These are phyloP conservation scores for Dinochytrium kinnereticum DNA, from an alignment of 371 early-diverging fungal species.

Conservation along the genomic window DNA sequence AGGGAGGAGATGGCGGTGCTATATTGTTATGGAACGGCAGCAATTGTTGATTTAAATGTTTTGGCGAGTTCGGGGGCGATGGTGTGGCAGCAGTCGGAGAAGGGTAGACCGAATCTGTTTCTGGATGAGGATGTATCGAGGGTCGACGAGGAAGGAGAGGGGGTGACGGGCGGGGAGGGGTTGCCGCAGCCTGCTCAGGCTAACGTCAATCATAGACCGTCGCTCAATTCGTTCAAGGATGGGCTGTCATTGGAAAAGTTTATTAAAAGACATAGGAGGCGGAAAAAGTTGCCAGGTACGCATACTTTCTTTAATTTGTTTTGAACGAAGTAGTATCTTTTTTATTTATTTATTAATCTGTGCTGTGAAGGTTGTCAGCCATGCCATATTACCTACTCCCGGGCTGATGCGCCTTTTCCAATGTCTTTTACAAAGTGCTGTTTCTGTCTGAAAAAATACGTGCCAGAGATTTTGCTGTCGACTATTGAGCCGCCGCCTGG, in stretches of 20 bases:
- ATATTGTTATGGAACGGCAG: slow-evolving; percentile 74
- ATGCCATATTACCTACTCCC: slow-evolving; percentile 67
- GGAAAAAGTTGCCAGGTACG: slow-evolving; percentile 33
- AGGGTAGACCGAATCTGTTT: background rate
- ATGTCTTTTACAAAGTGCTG: slow-evolving; percentile 69
- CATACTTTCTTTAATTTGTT: background rate
- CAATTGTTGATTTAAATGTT: slow-evolving; percentile 43
- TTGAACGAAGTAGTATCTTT: too few species aligned
- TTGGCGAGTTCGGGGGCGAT: slow-evolving; percentile 19
- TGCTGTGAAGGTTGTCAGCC: slow-evolving; percentile 58
- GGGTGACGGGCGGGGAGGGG: too few species aligned
- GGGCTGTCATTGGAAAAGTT: slow-evolving; percentile 29
- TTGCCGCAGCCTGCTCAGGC: slow-evolving; percentile 10
- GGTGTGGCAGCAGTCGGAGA: background rate
- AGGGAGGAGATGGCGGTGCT: slow-evolving; percentile 69
- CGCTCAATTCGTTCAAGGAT: slow-evolving; percentile 28
- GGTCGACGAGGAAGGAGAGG: background rate
- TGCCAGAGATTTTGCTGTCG: slow-evolving; percentile 71
- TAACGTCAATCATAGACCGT: slow-evolving; percentile 7
- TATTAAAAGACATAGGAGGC: slow-evolving; percentile 26
- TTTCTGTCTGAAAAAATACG: slow-evolving; percentile 66
- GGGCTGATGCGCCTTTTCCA: slow-evolving; percentile 68
- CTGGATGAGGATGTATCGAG: slow-evolving; percentile 1
- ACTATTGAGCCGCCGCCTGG: slow-evolving; percentile 75
- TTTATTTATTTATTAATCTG: slow-evolving; percentile 11